Base-by-base conservation (phyloP, 805 yeast genomes). In the Barnettozyma populi region DNA sequence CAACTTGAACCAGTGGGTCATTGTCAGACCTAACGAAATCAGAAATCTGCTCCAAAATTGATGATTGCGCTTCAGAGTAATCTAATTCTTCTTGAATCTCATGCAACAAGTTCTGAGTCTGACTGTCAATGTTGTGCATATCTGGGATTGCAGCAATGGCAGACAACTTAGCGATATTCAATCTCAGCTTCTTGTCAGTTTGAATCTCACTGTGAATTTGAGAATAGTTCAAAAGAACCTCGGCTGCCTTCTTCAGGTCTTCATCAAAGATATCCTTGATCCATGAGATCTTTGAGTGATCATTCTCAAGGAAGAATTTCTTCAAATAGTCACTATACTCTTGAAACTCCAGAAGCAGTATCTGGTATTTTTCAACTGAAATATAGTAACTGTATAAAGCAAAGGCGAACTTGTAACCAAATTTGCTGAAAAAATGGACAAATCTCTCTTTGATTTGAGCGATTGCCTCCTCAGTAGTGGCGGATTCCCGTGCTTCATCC, bases 121-220 rank as follows among this genome's bases (percentile, higher is more conserved):
- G 9, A 3, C 7, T 11, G 14, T 43, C 43, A 16, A 43, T 37
- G 52, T 51, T 41, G n/a, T 49, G 50, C 6, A 51, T 55, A 5
- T 54, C 58, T 19, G 49, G 35, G 5, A 49, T 50, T 1, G 72
- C 61, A 0, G 81, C 82, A 18, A 86, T 58, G 1, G 78, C 70
- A 2, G 87, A 67, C 20, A 90, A 64, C 62, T 89, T 89, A 2
- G 95, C 90, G 43, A 89, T 64, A 48, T 88, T 84, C 50, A 82
- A 71, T 53, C 80, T 80, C 20, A 84, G 57, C 54, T 75, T 79
- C 55, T 75, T 76, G 53, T 74, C 75, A 11, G 64, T 64, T 39
- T 73, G 68, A 9, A 65, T 57, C 23, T 76, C 79, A 16, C 73
- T 74, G 2, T 60, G 51, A 4, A 71, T 61, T 13, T 69, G 65